Evolutionary conservation across 192 early-diverging fungal genomes (phyloP).

Genomic region (Thamnidium elegans): DNA sequence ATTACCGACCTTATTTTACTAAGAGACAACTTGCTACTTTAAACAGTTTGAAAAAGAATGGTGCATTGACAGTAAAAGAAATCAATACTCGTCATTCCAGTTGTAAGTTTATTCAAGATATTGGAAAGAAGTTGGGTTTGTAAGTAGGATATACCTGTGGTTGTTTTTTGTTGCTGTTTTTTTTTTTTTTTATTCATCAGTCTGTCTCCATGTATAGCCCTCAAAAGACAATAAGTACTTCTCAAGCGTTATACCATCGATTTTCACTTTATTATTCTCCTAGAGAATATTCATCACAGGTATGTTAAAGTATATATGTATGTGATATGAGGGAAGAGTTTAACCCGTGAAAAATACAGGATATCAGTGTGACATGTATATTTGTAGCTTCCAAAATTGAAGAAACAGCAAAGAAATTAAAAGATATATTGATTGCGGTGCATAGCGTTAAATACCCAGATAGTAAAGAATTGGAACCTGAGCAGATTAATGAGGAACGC

Average conservation of each 20-base stretch:
- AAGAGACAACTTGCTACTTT: constrained; percentile 27
- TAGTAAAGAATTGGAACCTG: constrained; percentile 51
- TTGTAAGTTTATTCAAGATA: constrained; percentile 50
- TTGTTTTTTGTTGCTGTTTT: no score
- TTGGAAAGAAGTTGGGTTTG: constrained; percentile 57
- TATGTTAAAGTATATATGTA: constrained; percentile 12
- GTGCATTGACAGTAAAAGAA: constrained; percentile 23
- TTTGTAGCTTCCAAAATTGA: constrained; percentile 86
- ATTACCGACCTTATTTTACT: constrained; percentile 24
- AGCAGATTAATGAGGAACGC: constrained; percentile 64
- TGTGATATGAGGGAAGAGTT: background rate
- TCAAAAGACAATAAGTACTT: constrained; percentile 57
- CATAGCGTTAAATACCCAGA: constrained; percentile 51
- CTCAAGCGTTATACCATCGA: constrained; percentile 54
- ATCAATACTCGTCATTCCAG: constrained; percentile 20
- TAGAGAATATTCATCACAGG: constrained; percentile 45
- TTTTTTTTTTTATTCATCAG: background rate
- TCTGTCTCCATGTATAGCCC: constrained; percentile 38
- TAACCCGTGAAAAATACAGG: constrained; percentile 23
- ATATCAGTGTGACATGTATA: constrained; percentile 64
- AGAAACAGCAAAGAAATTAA: constrained; percentile 80
- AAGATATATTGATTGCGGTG: constrained; percentile 71
- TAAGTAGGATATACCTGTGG: constrained; percentile 30
- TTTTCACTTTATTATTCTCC: constrained; percentile 54
- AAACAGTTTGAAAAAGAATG: constrained; percentile 16